phyloP scores from a whole-genome alignment of 495 filamentous ascomycete genomes.

The Letharia columbiana region DNA sequence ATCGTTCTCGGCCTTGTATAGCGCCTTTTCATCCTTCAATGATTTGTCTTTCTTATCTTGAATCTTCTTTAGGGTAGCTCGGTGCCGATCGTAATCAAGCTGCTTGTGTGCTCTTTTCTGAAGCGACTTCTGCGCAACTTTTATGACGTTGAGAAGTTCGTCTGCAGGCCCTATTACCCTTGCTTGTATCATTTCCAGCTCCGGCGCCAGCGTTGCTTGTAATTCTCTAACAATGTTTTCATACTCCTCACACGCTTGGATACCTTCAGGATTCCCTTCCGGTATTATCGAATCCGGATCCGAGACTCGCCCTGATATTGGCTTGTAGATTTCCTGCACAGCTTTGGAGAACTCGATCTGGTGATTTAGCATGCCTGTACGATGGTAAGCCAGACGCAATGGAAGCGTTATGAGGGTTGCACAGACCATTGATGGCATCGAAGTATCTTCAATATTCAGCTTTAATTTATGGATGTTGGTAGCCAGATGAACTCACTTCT shows the following conservation, averaged over 20 bases:
- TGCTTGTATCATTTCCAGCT: slow-evolving; percentile 95
- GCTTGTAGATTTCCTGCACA: slow-evolving; percentile 93
- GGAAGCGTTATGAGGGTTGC: not conserved
- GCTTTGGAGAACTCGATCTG: slow-evolving; percentile 98
- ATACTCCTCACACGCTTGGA: slow-evolving; percentile 93
- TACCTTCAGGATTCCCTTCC: slow-evolving; percentile 89
- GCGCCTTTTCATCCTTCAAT: slow-evolving; percentile 92
- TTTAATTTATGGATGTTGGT: not conserved
- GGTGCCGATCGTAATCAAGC: slow-evolving; percentile 86
- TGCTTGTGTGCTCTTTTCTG: slow-evolving; percentile 95
- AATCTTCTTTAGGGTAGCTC: slow-evolving; percentile 76
- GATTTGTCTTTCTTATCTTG: slow-evolving; percentile 96
- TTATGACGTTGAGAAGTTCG: slow-evolving; percentile 90
- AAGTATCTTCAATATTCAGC: slow-evolving; percentile 52
- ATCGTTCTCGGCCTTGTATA: slow-evolving; percentile 92
- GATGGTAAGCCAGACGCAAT: slow-evolving; percentile 20
- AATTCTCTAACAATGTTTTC: slow-evolving; percentile 84
- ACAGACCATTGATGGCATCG: slow-evolving; percentile 79
- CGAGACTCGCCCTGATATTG: slow-evolving; percentile 90
- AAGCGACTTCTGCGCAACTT: slow-evolving; percentile 81
- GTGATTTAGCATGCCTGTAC: slow-evolving; percentile 79
- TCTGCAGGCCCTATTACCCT: slow-evolving; percentile 89
- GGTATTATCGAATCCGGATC: slow-evolving; percentile 75
- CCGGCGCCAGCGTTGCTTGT: slow-evolving; percentile 76
- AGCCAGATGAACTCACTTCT: slow-evolving; percentile 49